Conservation (phyloP, 163 green algal species). For the Prototheca stagnorum region DNA sequence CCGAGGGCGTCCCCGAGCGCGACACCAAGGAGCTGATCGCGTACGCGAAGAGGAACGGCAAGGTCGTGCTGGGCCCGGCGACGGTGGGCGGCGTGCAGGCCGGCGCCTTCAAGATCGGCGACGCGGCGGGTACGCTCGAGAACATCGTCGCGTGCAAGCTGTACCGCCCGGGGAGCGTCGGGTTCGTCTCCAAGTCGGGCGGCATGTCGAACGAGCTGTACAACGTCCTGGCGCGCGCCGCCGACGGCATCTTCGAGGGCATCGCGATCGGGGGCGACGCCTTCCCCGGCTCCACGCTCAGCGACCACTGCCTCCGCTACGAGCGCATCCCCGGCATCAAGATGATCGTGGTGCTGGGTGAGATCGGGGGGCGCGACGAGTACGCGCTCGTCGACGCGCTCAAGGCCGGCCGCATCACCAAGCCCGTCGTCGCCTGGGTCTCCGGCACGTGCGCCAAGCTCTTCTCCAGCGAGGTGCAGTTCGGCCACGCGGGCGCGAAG, state of each 20-base stretch:
- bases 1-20: slow-evolving; percentile 81
- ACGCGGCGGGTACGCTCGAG: slow-evolving; percentile 84
- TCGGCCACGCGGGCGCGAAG: slow-evolving; percentile 79
- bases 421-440: slow-evolving; percentile 90
- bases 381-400: slow-evolving; percentile 67
- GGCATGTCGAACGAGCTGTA: slow-evolving; percentile 95
- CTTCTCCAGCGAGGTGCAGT: slow-evolving; percentile 90
- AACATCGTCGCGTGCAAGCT: slow-evolving; percentile 94
- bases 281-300: slow-evolving; percentile 80
- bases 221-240: slow-evolving; percentile 74
- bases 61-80: slow-evolving; percentile 80
- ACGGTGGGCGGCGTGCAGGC: slow-evolving; percentile 83
- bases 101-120: slow-evolving; percentile 84
- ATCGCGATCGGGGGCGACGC: slow-evolving; percentile 88
- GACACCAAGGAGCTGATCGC: slow-evolving; percentile 84
- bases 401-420: slow-evolving; percentile 42
- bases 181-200: slow-evolving; percentile 78
- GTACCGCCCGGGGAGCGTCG: slow-evolving; percentile 72
- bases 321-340: slow-evolving; percentile 76
- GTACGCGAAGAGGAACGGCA: slow-evolving; percentile 65
- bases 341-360: slow-evolving; percentile 89
- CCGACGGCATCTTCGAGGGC: slow-evolving; percentile 87
- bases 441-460: slow-evolving; percentile 80
- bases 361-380: slow-evolving; percentile 76
- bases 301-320: slow-evolving; percentile 81